Evolutionary conservation across 306 rosid species (phyloP).

Genomic region (Pueraria montana): DNA sequence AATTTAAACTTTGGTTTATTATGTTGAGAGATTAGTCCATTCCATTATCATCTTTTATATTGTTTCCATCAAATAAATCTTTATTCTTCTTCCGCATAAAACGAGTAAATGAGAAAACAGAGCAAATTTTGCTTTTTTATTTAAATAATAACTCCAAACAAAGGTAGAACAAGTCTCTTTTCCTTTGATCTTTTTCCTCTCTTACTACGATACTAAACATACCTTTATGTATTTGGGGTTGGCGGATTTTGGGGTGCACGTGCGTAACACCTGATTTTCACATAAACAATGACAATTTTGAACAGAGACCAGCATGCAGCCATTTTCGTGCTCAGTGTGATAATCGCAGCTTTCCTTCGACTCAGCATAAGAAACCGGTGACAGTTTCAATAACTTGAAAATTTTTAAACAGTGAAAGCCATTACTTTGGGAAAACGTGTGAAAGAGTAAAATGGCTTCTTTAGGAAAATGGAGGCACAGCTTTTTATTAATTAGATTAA

Average conservation of each 20-base stretch:
- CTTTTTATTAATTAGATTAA: neutral
- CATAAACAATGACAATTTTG: constrained; percentile 38
- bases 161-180: too few relatives aligned
- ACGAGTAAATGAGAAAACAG: too few relatives aligned
- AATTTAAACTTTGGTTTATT: too few relatives aligned
- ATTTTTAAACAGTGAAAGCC: constrained; percentile 8
- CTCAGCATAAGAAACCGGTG: constrained; percentile 37
- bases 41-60: too few relatives aligned
- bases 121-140: too few relatives aligned
- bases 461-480: constrained; percentile 33
- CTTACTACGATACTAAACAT: too few relatives aligned
- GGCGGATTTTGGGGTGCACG: constrained; percentile 44
- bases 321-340: constrained; percentile 50
- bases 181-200: too few relatives aligned
- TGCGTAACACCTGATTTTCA: constrained; percentile 45
- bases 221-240: too few relatives aligned
- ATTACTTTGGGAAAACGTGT: constrained; percentile 53
- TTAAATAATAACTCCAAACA: too few relatives aligned
- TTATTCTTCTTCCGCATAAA: too few relatives aligned
- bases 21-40: too few relatives aligned
- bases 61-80: too few relatives aligned
- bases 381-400: constrained; percentile 20
- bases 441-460: constrained; percentile 33
- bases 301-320: constrained; percentile 46
- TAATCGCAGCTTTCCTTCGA: constrained; percentile 56